A percentile compares a stretch with the other conserved stretches of the same genome.
Conservation (phyloP, 2,329 filamentous ascomycete species). For the Aspergillus unguis region DNA sequence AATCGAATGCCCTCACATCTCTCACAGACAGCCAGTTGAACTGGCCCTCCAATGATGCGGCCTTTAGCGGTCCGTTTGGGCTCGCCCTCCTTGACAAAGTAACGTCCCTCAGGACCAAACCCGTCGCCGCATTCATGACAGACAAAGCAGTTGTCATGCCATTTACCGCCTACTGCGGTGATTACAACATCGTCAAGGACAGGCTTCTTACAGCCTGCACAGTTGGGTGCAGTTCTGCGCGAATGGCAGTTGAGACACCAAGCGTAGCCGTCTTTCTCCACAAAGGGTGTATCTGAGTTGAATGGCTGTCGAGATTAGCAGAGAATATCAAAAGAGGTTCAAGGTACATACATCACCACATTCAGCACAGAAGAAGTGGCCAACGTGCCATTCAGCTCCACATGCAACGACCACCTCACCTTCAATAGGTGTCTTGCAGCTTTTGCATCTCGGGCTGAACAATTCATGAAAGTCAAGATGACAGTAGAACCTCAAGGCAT, state of each 20-base stretch:
- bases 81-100: slow-evolving; percentile 59
- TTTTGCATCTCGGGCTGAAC: slow-evolving; percentile 89
- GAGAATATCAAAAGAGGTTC: slow-evolving; percentile 1
- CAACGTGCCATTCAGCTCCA: slow-evolving; percentile 92
- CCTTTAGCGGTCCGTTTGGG: slow-evolving; percentile 45
- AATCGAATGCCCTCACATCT: slow-evolving; percentile 60
- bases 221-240: slow-evolving; percentile 84
- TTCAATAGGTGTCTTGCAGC: slow-evolving; percentile 93
- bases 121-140: slow-evolving; percentile 65
- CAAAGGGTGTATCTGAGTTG: slow-evolving; percentile 67
- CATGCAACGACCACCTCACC: slow-evolving; percentile 92
- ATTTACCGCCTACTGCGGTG: slow-evolving; percentile 82
- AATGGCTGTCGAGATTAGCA: slow-evolving; percentile 49
- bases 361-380: slow-evolving; percentile 98
- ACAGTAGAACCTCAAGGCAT: slow-evolving; percentile 81
- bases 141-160: slow-evolving; percentile 89
- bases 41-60: slow-evolving; percentile 45
- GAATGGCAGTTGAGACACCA: slow-evolving; percentile 96
- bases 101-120: slow-evolving; percentile 59
- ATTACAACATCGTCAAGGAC: slow-evolving; percentile 90
- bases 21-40: slow-evolving; percentile 61
- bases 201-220: slow-evolving; percentile 75
- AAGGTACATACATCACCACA: slow-evolving; percentile 68
- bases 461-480: slow-evolving; percentile 98
- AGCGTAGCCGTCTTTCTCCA: slow-evolving; percentile 96